A percentile compares a stretch with the other conserved stretches of the same genome.
Evolutionary conservation across 1,139 yeast species (phyloP).

Genomic region (Zygotorulaspora mrakii): DNA sequence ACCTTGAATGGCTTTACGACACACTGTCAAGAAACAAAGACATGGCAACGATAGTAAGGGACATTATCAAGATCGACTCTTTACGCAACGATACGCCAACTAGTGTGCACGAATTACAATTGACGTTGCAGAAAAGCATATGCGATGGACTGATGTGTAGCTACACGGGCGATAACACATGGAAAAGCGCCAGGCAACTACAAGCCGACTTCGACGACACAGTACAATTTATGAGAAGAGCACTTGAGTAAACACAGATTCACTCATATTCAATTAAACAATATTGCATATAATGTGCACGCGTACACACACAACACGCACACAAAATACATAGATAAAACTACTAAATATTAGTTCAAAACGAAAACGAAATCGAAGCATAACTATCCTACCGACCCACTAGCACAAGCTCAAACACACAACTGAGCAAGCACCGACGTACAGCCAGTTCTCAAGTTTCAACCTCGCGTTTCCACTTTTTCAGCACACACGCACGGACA

Average conservation of each 20-base stretch:
- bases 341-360: too few relatives aligned
- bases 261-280: slow-evolving; percentile 2
- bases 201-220: slow-evolving; percentile 36
- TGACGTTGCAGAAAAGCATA: slow-evolving; percentile 31
- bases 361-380: too few relatives aligned
- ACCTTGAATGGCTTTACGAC: slow-evolving; percentile 26
- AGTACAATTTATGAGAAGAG: slow-evolving; percentile 36
- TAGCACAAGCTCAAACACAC: slow-evolving; percentile 10
- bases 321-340: too few relatives aligned
- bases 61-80: slow-evolving; percentile 24
- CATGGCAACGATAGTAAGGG: slow-evolving; percentile 18
- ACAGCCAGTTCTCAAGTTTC: too few relatives aligned
- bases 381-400: too few relatives aligned
- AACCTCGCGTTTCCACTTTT: too few relatives aligned
- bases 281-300: neutral
- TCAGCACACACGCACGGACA: slow-evolving; percentile 12
- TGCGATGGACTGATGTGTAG: slow-evolving; percentile 32
- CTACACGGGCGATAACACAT: slow-evolving; percentile 23
- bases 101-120: slow-evolving; percentile 34
- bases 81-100: slow-evolving; percentile 30
- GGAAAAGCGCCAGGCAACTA: slow-evolving; percentile 30
- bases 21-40: slow-evolving; percentile 9
- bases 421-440: too few relatives aligned
- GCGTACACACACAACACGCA: slow-evolving; percentile 2
- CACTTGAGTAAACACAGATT: slow-evolving; percentile 25